Percentiles rank a stretch among this genome's conserved stretches.
Evolutionary conservation across 495 filamentous ascomycete genomes (phyloP).

Genomic region (Coniosporium apollinis): DNA sequence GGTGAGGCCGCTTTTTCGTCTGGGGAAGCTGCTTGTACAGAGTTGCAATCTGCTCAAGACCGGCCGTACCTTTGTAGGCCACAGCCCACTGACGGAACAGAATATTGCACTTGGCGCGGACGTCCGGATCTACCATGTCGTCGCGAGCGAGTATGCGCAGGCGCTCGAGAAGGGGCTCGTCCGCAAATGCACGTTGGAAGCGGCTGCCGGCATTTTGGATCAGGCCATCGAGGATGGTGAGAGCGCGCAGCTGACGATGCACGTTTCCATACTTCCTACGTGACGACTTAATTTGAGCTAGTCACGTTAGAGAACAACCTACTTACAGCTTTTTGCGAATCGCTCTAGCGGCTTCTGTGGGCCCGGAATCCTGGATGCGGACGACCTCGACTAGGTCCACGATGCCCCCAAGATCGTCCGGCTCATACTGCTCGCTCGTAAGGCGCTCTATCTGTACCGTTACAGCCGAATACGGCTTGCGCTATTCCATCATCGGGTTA

Average conservation of each 20-base stretch:
- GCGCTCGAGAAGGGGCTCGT: slow-evolving; percentile 87
- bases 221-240: slow-evolving; percentile 80
- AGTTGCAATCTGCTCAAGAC: slow-evolving; percentile 59
- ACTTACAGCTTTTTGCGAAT: slow-evolving; percentile 88
- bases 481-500: slow-evolving; percentile 29
- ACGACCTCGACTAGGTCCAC: slow-evolving; percentile 89
- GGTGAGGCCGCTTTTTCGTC: slow-evolving; percentile 44
- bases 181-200: slow-evolving; percentile 75
- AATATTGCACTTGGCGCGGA: slow-evolving; percentile 69
- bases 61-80: slow-evolving; percentile 64
- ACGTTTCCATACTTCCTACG: slow-evolving; percentile 79
- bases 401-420: slow-evolving; percentile 82
- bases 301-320: background rate
- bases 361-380: slow-evolving; percentile 73
- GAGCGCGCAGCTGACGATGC: slow-evolving; percentile 77
- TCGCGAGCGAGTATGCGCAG: slow-evolving; percentile 78
- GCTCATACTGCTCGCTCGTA: slow-evolving; percentile 75
- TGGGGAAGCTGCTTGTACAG: slow-evolving; percentile 70
- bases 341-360: slow-evolving; percentile 78
- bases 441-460: slow-evolving; percentile 88
- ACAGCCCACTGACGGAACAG: slow-evolving; percentile 80
- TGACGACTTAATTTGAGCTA: slow-evolving; percentile 4
- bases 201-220: slow-evolving; percentile 86
- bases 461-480: slow-evolving; percentile 88
- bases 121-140: slow-evolving; percentile 64